These are phyloP conservation scores for Elsinoe necatrix DNA, from an alignment of 2,329 filamentous ascomycete genomes.

Conservation along the genomic window DNA sequence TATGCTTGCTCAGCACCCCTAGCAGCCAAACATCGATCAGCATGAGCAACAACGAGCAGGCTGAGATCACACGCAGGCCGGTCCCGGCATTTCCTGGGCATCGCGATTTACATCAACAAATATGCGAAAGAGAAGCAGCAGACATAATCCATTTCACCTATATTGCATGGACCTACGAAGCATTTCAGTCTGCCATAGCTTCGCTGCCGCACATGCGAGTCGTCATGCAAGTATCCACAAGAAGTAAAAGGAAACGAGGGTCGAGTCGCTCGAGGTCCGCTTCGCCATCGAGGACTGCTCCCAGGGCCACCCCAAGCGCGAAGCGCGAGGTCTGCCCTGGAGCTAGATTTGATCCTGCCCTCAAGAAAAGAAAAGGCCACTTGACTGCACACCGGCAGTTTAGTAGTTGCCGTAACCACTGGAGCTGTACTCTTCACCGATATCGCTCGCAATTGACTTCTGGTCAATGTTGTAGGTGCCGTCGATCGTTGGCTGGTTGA, in stretches of 20 bases:
- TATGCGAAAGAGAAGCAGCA: not conserved
- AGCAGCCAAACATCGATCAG: too few species aligned
- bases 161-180: not conserved
- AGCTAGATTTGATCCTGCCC: too few species aligned
- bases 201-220: not conserved
- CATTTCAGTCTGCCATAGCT: not conserved
- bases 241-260: not conserved
- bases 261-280: not conserved
- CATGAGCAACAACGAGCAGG: too few species aligned
- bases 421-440: too few species aligned
- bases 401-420: too few species aligned
- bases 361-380: not conserved
- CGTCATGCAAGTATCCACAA: slow-evolving; percentile 6
- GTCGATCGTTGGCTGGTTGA: slow-evolving; percentile 15
- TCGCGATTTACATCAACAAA: too few species aligned
- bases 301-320: too few species aligned
- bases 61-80: too few species aligned
- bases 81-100: too few species aligned
- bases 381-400: not conserved
- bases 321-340: too few species aligned
- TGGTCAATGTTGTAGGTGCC: slow-evolving; percentile 15
- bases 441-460: not conserved
- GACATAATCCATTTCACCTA: not conserved
- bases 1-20: too few species aligned
- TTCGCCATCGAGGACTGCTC: not conserved